phyloP scores from a whole-genome alignment of 192 early-diverging fungal genomes.

The Funneliformis mosseae region DNA sequence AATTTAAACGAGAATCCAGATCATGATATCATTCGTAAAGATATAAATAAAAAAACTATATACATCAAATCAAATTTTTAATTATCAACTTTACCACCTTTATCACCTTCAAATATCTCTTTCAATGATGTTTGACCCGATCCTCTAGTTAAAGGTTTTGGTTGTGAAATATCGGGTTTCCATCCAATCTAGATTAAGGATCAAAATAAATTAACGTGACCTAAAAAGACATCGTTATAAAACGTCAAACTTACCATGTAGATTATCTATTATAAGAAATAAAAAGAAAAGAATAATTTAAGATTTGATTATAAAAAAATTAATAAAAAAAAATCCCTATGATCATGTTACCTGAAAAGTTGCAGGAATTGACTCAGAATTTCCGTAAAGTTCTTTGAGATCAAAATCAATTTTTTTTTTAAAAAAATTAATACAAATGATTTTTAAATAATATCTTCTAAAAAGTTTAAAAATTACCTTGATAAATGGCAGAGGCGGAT shows the following conservation, averaged over 20 bases:
- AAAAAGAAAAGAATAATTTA: neutral
- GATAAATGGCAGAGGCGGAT: conserved; percentile 85
- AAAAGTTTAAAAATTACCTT: conserved; percentile 57
- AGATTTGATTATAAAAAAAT: neutral
- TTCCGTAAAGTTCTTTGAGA: conserved; percentile 77
- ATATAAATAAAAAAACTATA: too few relatives aligned
- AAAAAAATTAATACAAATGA: neutral
- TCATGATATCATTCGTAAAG: too few relatives aligned
- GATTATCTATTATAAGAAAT: conserved; percentile 4
- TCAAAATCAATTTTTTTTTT: too few relatives aligned
- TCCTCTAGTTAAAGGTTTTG: conserved; percentile 80
- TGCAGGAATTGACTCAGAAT: conserved; percentile 85
- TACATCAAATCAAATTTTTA: too few relatives aligned
- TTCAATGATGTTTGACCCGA: conserved; percentile 82
- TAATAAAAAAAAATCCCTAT: neutral
- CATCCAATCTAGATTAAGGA: conserved; percentile 80
- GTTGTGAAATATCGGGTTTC: conserved; percentile 87
- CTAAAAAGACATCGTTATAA: neutral
- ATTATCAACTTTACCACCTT: neutral
- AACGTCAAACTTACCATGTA: conserved; percentile 31
- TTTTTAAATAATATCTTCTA: neutral
- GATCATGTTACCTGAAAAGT: conserved; percentile 76
- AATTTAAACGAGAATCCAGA: too few relatives aligned
- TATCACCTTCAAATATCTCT: conserved; percentile 47
- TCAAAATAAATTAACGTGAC: conserved; percentile 37